Base-by-base conservation (phyloP, 75 land plant genomes). In the Adiantum capillusveneris region DNA sequence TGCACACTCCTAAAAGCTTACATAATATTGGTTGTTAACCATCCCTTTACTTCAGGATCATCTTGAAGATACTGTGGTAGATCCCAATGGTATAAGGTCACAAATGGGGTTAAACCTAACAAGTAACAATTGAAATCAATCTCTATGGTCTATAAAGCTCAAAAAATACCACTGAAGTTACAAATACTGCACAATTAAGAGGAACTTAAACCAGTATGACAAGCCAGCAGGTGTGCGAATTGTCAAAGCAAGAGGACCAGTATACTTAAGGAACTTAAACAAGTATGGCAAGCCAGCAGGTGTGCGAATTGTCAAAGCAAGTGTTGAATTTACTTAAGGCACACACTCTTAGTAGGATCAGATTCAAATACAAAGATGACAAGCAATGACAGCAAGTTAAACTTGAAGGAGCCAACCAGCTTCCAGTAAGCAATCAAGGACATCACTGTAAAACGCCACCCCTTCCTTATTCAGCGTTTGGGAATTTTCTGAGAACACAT, bases 381-480 rank as follows among this genome's bases (percentile, higher is more conserved):
- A 41, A 41, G 51, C 11, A 48, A 48, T 13, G 9, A 11, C 6
- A 9, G 20, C 5, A 19, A 11, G 13, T 5, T 5, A 48, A 48
- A 13, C 51, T 5, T 48, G 18, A 20, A 3, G 21, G 18, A 22
- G 21, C 28, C 5, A 19, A 53, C 55, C 55, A 5, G 55, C 55
- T 26, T 14, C 14, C 14, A 53, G 7, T 18, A 53, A 1, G 16
- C 29, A 25, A 57, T 79, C 46, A 52, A 79, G 75, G 30, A 79
- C 66, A 45, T 71, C 63, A 51, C 75, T 71, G 64, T 79, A 79
- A 57, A 76, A 79, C 0, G 72, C 57, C 12, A 79, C 45, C 1
- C 82, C 82, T 50, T 53, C 75, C 25, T 54, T 22, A 51, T 79
- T 79, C 1, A 75, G 39, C 42, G 54, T 58, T 31, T 70, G 74